Percentiles rank a stretch among this genome's conserved stretches.
Evolutionary conservation across 805 yeast species (phyloP).

Genomic region (Cyberlindnera maclurae): DNA sequence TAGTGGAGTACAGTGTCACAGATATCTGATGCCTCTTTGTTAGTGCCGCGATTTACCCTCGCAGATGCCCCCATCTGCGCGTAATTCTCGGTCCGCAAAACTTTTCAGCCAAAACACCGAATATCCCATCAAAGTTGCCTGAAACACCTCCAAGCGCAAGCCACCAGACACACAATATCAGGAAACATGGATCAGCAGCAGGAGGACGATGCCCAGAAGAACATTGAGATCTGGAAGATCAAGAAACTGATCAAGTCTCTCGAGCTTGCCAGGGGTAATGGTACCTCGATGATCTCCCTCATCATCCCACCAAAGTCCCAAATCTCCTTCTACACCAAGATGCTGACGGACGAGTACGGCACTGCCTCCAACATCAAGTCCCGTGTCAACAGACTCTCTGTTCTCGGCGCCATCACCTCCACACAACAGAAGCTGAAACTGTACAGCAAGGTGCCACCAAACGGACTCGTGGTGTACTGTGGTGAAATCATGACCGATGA

Average conservation of each 20-base stretch:
- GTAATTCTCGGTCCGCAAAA: conserved; percentile 1
- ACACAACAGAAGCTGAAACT: conserved; percentile 94
- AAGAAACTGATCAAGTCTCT: conserved; percentile 86
- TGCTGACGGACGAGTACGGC: conserved; percentile 97
- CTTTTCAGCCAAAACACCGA: background rate
- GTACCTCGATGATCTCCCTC: conserved; percentile 97
- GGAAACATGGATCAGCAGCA: conserved; percentile 16
- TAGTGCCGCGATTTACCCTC: background rate
- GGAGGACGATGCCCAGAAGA: conserved; percentile 80
- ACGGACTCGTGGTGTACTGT: conserved; percentile 94
- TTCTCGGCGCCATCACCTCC: conserved; percentile 92
- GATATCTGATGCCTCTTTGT: background rate
- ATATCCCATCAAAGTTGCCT: background rate
- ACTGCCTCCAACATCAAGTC: conserved; percentile 98
- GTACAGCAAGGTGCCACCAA: conserved; percentile 83
- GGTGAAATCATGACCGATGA: conserved; percentile 97
- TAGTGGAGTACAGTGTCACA: no score
- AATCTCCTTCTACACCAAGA: conserved; percentile 77
- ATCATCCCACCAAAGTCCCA: conserved; percentile 95
- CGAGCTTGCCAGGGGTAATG: conserved; percentile 94
- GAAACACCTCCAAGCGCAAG: background rate
- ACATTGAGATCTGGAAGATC: conserved; percentile 98
- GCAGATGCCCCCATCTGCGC: background rate
- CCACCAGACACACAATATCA: background rate
- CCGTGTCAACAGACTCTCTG: conserved; percentile 93